A percentile compares a stretch with the other conserved stretches of the same genome.
phyloP scores from a whole-genome alignment of 164 flowering plant species.

The Tinospora cordifolia region DNA sequence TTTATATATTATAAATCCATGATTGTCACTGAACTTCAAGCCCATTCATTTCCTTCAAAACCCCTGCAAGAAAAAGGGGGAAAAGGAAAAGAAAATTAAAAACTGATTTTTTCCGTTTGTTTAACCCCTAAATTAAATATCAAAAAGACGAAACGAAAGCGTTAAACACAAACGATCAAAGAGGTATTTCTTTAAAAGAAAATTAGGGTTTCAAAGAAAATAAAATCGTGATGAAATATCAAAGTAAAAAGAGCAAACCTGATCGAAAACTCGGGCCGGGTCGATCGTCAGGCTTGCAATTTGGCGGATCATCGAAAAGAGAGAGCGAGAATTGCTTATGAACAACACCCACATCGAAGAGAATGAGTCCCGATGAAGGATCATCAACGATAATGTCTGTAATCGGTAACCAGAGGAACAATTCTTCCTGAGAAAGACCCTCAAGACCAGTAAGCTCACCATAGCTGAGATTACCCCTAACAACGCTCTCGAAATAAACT shows the following conservation, averaged over 20 bases:
- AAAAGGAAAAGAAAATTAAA: not conserved
- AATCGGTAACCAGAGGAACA: slow-evolving; percentile 81
- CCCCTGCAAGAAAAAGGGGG: not conserved
- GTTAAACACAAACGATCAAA: not conserved
- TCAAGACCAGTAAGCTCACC: slow-evolving; percentile 55
- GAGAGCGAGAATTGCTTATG: slow-evolving; percentile 78
- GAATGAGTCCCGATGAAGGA: slow-evolving; percentile 63
- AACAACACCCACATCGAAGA: slow-evolving; percentile 73
- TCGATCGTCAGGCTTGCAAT: slow-evolving; percentile 35
- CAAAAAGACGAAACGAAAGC: not conserved
- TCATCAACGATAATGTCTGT: slow-evolving; percentile 66
- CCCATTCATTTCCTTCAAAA: not conserved
- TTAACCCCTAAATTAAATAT: not conserved
- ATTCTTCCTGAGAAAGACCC: slow-evolving; percentile 77
- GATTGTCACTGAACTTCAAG: not conserved
- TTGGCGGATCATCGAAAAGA: slow-evolving; percentile 72
- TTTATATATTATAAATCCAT: too few relatives aligned
- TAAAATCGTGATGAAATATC: not conserved
- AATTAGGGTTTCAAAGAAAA: not conserved
- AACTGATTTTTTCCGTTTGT: not conserved
- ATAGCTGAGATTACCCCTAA: slow-evolving; percentile 66
- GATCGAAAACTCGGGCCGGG: not conserved
- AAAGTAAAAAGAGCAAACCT: slow-evolving; percentile 4
- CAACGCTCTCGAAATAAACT: slow-evolving; percentile 55
- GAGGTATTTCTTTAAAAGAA: too few relatives aligned